These are phyloP conservation scores for Ilex aquifolium DNA, from an alignment of 257 asterid genomes.

Conservation along the genomic window DNA sequence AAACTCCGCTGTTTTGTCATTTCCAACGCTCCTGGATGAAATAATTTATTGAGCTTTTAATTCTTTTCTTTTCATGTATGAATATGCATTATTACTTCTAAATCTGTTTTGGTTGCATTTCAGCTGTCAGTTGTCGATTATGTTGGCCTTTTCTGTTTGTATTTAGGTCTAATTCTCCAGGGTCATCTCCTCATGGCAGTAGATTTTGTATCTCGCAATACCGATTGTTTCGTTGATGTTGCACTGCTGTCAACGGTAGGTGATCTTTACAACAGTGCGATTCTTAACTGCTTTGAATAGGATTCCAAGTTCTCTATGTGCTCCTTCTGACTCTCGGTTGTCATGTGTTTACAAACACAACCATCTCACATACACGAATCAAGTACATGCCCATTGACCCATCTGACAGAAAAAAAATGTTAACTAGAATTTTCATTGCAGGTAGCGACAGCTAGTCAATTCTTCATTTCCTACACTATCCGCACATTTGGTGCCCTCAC, in stretches of 20 bases:
- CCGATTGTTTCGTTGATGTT: conserved; percentile 84
- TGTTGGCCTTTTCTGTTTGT: conserved; percentile 11
- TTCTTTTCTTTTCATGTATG: too few relatives aligned
- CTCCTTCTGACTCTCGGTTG: too few relatives aligned
- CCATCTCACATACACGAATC: too few relatives aligned
- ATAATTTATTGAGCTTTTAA: background rate
- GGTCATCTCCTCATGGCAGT: conserved; percentile 77
- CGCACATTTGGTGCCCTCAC: conserved; percentile 93
- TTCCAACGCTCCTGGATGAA: background rate
- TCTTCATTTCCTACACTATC: conserved; percentile 92
- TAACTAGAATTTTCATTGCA: conserved; percentile 25
- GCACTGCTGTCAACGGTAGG: conserved; percentile 87
- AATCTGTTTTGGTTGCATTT: conserved; percentile 12
- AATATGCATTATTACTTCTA: too few relatives aligned
- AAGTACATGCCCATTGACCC: too few relatives aligned
- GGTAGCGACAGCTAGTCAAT: conserved; percentile 97
- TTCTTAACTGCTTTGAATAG: too few relatives aligned
- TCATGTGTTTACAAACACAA: too few relatives aligned
- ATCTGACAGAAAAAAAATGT: too few relatives aligned
- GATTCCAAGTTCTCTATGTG: too few relatives aligned
- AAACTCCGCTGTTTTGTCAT: too few relatives aligned
- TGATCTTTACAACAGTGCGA: background rate
- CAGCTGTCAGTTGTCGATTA: conserved; percentile 4
- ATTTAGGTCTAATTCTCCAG: conserved; percentile 74
- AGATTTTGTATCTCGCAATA: conserved; percentile 79